Conservation (phyloP, 2,329 filamentous ascomycete species). For the Botrytis sinoallii region DNA sequence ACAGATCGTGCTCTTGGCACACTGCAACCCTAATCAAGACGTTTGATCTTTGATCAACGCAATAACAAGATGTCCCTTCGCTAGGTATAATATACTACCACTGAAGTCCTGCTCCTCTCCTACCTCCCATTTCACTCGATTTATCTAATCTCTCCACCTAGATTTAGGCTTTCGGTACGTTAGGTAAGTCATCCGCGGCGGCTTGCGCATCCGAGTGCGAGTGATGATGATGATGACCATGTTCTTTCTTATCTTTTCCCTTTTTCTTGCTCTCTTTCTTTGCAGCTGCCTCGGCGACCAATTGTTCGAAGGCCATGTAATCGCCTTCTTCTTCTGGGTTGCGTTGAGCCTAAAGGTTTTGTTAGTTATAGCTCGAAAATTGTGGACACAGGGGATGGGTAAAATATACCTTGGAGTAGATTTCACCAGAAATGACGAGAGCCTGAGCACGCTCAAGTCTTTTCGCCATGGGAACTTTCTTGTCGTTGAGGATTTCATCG, state of each 20-base stretch:
- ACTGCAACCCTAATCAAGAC: neutral
- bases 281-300: conserved; percentile 91
- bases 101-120: neutral
- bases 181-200: conserved; percentile 41
- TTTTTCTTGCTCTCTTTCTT: conserved; percentile 87
- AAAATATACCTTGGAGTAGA: conserved; percentile 76
- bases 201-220: conserved; percentile 30
- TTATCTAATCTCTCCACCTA: neutral
- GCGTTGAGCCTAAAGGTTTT: conserved; percentile 65
- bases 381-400: neutral
- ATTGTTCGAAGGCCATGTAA: conserved; percentile 97
- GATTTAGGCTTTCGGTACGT: conserved; percentile 38
- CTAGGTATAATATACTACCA: conserved; percentile 1
- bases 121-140: neutral
- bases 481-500: conserved; percentile 77
- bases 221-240: conserved; percentile 39
- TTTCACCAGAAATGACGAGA: conserved; percentile 80
- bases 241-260: conserved; percentile 48
- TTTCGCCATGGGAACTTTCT: conserved; percentile 78
- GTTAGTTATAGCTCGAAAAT: conserved; percentile 17
- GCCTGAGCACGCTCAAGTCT: conserved; percentile 88
- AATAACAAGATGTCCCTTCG: neutral
- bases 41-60: neutral
- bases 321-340: conserved; percentile 96
- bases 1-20: neutral